Percentiles rank a stretch among this genome's conserved stretches.
phyloP scores from a whole-genome alignment of 768 basidiomycete species.

The Leccinum broughii region DNA sequence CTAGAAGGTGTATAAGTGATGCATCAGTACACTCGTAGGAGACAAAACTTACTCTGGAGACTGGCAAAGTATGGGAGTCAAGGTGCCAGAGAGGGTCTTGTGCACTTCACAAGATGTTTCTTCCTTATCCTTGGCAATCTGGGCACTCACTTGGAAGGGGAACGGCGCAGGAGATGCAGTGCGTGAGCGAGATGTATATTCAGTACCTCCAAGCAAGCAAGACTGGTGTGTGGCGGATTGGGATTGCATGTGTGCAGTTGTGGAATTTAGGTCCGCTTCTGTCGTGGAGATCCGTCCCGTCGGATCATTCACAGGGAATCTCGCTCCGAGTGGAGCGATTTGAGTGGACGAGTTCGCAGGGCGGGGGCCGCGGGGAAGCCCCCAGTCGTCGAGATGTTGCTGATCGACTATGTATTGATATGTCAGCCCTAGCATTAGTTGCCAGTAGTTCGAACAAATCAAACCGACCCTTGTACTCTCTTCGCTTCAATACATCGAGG shows the following conservation, averaged over 20 bases:
- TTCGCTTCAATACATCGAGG: constrained; percentile 69
- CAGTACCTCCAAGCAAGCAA: no score
- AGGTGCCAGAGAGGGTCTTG: not conserved
- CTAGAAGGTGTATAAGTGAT: not conserved
- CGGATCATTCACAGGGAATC: not conserved
- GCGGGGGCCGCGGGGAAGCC: constrained; percentile 41
- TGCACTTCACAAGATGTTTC: not conserved
- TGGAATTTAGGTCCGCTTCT: not conserved
- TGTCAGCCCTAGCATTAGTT: constrained; percentile 11
- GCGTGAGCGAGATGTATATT: no score
- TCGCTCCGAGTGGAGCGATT: not conserved
- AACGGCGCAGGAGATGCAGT: no score
- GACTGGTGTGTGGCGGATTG: not conserved
- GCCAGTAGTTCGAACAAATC: not conserved
- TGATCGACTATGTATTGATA: constrained; percentile 55
- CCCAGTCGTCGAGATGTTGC: constrained; percentile 36
- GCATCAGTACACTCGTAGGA: not conserved
- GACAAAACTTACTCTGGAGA: not conserved
- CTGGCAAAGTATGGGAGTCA: not conserved
- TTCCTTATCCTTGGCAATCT: not conserved
- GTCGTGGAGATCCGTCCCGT: not conserved
- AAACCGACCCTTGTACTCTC: constrained; percentile 75
- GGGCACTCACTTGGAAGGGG: not conserved
- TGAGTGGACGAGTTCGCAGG: constrained; percentile 20
- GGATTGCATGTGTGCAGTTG: not conserved